phyloP scores from a whole-genome alignment of 106 monocot genomes.

The Allium fistulosum region DNA sequence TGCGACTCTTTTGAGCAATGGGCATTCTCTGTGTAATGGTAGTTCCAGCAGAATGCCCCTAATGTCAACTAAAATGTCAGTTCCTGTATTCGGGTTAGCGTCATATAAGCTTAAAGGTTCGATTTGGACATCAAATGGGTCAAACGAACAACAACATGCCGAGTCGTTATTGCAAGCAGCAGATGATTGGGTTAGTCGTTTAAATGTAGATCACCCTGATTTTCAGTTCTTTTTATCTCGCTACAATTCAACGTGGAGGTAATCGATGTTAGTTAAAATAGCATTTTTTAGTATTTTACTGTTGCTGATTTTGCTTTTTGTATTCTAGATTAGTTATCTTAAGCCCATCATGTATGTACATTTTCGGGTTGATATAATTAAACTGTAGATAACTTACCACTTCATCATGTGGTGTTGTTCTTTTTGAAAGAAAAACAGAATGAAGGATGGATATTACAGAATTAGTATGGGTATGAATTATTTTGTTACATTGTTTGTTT shows the following conservation, averaged over 20 bases:
- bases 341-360: constrained; percentile 10
- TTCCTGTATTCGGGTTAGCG: constrained; percentile 70
- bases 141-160: constrained; percentile 34
- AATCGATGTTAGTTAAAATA: not conserved
- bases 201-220: constrained; percentile 41
- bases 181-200: constrained; percentile 29
- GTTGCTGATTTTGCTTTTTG: not conserved
- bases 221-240: constrained; percentile 45
- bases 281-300: too few species aligned
- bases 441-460: too few species aligned
- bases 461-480: too few species aligned
- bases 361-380: constrained; percentile 5
- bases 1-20: not conserved
- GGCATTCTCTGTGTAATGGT: constrained; percentile 4
- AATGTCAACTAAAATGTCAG: constrained; percentile 18
- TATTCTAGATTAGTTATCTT: not conserved
- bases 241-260: constrained; percentile 9
- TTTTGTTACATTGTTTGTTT: too few species aligned
- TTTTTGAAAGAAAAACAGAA: constrained; percentile 9
- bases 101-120: constrained; percentile 67
- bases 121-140: constrained; percentile 53
- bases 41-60: constrained; percentile 9
- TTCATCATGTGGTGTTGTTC: not conserved
- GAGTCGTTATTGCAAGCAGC: constrained; percentile 36
- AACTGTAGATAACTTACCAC: constrained; percentile 9